These are phyloP conservation scores for Trichoderma koningiopsis DNA, from an alignment of 2,329 filamentous ascomycete genomes.

Conservation along the genomic window DNA sequence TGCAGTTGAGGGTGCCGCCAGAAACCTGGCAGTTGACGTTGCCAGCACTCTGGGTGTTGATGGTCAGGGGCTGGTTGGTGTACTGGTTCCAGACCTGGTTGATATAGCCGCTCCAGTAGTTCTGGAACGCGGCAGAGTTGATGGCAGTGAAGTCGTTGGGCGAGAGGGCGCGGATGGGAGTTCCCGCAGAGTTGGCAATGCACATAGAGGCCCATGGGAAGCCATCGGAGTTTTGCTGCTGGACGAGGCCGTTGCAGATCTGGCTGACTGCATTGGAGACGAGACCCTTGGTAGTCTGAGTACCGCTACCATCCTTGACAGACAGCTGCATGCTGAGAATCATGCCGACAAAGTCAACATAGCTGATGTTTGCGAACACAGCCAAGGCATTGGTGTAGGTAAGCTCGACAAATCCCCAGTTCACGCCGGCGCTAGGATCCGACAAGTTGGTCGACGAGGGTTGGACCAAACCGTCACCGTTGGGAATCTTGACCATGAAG, in stretches of 20 bases:
- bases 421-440: constrained; percentile 47
- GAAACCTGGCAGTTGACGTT: constrained; percentile 45
- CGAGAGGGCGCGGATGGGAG: constrained; percentile 47
- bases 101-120: constrained; percentile 50
- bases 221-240: constrained; percentile 43
- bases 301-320: constrained; percentile 38
- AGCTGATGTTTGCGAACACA: constrained; percentile 54
- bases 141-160: constrained; percentile 46
- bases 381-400: constrained; percentile 43
- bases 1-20: constrained; percentile 42
- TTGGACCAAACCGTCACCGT: constrained; percentile 48
- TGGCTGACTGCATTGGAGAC: constrained; percentile 37
- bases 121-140: constrained; percentile 40
- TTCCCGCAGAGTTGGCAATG: constrained; percentile 41
- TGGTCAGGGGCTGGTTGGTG: constrained; percentile 40
- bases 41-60: constrained; percentile 48
- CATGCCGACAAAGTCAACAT: constrained; percentile 56
- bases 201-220: constrained; percentile 50
- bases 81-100: constrained; percentile 51
- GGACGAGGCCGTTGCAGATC: constrained; percentile 46
- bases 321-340: constrained; percentile 52
- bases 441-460: constrained; percentile 48
- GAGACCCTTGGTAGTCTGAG: constrained; percentile 47
- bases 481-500: constrained; percentile 42
- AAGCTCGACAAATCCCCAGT: constrained; percentile 56